Base-by-base conservation (phyloP, 768 basidiomycete genomes). In the Cyclocybe cylindracea region DNA sequence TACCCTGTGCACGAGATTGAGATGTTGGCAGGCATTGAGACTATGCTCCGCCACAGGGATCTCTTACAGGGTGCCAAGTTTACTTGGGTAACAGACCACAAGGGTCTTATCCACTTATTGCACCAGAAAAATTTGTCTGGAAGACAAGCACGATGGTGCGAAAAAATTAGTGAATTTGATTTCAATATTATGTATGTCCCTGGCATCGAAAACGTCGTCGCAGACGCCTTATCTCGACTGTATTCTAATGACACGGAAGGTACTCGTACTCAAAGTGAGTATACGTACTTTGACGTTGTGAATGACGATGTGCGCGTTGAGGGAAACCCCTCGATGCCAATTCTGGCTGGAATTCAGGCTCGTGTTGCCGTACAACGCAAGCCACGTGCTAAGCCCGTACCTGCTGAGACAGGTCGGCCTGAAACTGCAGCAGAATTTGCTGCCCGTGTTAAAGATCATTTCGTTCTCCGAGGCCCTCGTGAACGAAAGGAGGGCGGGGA, bases 1-100 rank as follows among this genome's bases (percentile, higher is more conserved):
- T 75, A 75, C 24, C 56, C 69, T 7, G 66, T 69, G 0, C 72
- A 74, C 16, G 69, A 74, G 48, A 66, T 67, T 9, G 70, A 75
- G 34, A 55, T 75, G 53, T 42, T 75, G 0, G 70, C 69, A 0
- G 67, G 68, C 0, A 54, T 74, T 0, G 70, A 74, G 19, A 63
- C 67, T 0, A 65, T 75, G 65, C 53, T 67, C 7, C 37, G 60
- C 0, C 61, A 67, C 24, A 35, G 56, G 0, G 63, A 68, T 33
- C 51, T 70, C 1, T 38, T 75, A 2, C 64, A 62, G 10, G 74
- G 72, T 0, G 53, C 47, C 0, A 48, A 42, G 1, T 74, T 76
- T 14, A 31, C 41, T 0, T 66, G 66, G 57, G 35, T 61, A 5
- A 73, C 66, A 0, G 71, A 75, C 14, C 66, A 66, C 36, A 56